Base-by-base conservation (phyloP, 2,329 filamentous ascomycete species). In the Aspergillus clavatus region DNA sequence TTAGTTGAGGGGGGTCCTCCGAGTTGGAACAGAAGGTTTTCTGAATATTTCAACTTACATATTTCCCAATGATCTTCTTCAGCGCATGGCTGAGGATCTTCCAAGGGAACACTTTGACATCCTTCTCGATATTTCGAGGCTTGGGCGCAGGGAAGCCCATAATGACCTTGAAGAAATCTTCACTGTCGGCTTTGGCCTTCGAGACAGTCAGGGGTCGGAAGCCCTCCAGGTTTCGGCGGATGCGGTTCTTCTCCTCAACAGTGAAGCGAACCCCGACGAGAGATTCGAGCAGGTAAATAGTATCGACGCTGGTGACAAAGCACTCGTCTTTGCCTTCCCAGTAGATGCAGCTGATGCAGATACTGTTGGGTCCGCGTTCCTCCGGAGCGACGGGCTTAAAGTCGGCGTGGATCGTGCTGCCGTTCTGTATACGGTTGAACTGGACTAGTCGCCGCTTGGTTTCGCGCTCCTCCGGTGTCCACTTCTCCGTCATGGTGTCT, bases 31-130 rank as follows among this genome's bases (percentile, higher is more conserved):
- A n/a, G n/a, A n/a, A n/a, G n/a, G n/a, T n/a, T n/a, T n/a, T n/a
- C n/a, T n/a, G n/a, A n/a, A n/a, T n/a, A n/a, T n/a, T n/a, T n/a
- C 47, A 51, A 79, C 81, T 71, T 72, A 82, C 81, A 69, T 97
- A 98, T 85, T 98, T 98, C 60, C 88, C 84, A 65, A 98, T 95
- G 61, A 98, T 97, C 76, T 98, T 98, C 78, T 94, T 95, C 54
- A 98, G 77, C 0, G 93, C 91, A 48, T 83, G 80, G 39, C 81
- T 80, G 36, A 98, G 77, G 48, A 93, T 88, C 68, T 89, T 93
- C 93, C 93, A 98, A 4, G 89, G 86, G 62, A 97, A 98, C 10
- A 97, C 93, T 72, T 98, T 98, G 63, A 98, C 90, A 61, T 97
- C 91, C 73, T 98, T 98, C 74, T 97, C 93, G 54, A 98, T 98